Evolutionary conservation across 2,329 filamentous ascomycete genomes (phyloP).

Genomic region (Trichoderma breve): DNA sequence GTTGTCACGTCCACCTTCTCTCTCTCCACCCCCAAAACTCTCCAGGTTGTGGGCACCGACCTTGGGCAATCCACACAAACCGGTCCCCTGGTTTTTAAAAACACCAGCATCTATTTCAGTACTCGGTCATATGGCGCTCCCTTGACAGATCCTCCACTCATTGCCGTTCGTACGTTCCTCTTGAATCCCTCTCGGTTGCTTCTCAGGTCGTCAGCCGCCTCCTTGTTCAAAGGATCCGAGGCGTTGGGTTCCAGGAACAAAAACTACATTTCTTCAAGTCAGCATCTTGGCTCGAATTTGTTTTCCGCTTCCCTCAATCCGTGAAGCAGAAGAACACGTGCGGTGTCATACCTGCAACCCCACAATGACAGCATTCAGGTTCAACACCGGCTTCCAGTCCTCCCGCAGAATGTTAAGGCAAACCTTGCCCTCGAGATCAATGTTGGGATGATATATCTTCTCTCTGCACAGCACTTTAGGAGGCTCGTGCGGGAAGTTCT

Average conservation of each 20-base stretch:
- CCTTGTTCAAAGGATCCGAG: slow-evolving; percentile 96
- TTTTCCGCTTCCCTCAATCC: background rate
- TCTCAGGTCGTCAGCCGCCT: slow-evolving; percentile 89
- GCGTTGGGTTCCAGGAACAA: slow-evolving; percentile 97
- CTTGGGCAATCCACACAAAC: background rate
- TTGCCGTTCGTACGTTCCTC: slow-evolving; percentile 80
- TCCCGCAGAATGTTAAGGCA: slow-evolving; percentile 96
- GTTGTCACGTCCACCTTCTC: background rate
- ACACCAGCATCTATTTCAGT: slow-evolving; percentile 51
- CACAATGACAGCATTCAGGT: slow-evolving; percentile 93
- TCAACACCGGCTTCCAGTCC: slow-evolving; percentile 98
- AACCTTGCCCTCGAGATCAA: slow-evolving; percentile 95
- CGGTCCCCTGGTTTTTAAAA: background rate
- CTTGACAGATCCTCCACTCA: slow-evolving; percentile 76
- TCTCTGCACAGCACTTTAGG: slow-evolving; percentile 96
- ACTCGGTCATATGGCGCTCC: slow-evolving; percentile 76
- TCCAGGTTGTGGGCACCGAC: background rate
- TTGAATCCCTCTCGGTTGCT: slow-evolving; percentile 85
- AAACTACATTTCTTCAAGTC: slow-evolving; percentile 59
- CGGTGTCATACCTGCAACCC: slow-evolving; percentile 68
- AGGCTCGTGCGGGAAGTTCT: slow-evolving; percentile 94
- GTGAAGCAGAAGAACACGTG: background rate
- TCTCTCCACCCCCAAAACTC: background rate
- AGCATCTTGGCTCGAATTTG: background rate
- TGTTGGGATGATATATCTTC: slow-evolving; percentile 99